Evolutionary conservation across 108 stramenopile genomes (phyloP).

Genomic region (Nitzschia sp.): DNA sequence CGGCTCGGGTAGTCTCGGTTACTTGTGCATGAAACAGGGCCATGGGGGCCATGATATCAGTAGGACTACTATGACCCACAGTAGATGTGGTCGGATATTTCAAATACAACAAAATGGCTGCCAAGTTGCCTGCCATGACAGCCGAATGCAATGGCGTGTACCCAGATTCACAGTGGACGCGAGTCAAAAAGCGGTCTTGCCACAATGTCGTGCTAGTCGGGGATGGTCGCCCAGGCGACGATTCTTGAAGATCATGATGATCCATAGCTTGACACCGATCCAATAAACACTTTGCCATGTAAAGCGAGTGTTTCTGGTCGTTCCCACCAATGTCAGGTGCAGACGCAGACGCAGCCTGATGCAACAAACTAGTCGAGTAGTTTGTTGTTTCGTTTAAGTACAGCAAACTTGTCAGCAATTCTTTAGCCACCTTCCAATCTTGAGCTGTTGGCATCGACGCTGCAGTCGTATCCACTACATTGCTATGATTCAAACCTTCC

Average conservation of each 20-base stretch:
- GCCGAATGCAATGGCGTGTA: conserved; percentile 75
- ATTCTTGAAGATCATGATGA: background rate
- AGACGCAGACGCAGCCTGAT: background rate
- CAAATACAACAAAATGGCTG: conserved; percentile 55
- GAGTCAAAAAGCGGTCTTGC: conserved; percentile 26
- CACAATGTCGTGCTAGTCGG: background rate
- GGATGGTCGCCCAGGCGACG: background rate
- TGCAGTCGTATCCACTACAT: background rate
- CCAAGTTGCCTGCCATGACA: conserved; percentile 53
- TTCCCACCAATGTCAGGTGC: background rate
- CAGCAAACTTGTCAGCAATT: conserved; percentile 13
- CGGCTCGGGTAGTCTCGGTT: conserved; percentile 19
- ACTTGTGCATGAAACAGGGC: conserved; percentile 1
- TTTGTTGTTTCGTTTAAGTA: conserved; percentile 32
- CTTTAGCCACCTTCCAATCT: conserved; percentile 10
- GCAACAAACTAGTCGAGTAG: conserved; percentile 27
- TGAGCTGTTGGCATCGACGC: background rate
- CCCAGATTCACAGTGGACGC: conserved; percentile 57
- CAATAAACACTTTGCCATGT: conserved; percentile 30
- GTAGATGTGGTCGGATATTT: conserved; percentile 16
- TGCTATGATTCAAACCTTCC: background rate
- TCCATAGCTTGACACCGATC: conserved; percentile 31
- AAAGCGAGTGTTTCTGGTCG: background rate
- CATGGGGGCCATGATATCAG: conserved; percentile 10
- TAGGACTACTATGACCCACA: too few relatives aligned